Evolutionary conservation across 768 basidiomycete species (phyloP).

Genomic region (Leccinum olivaceopallidum): DNA sequence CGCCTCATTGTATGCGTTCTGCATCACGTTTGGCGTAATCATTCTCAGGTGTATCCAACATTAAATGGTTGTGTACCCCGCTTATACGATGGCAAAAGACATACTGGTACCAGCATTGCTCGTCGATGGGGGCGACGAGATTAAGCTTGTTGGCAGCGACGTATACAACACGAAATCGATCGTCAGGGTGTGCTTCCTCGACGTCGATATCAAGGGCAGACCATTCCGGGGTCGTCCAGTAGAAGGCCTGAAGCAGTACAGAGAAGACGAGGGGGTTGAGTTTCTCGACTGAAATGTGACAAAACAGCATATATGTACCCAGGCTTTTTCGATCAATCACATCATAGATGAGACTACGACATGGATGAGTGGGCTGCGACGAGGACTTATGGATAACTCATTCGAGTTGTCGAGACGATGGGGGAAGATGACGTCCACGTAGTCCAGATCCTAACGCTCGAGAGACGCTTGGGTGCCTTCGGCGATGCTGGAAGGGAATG

Average conservation of each 20-base stretch:
- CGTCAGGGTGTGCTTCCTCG: conserved; percentile 37
- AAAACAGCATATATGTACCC: conserved; percentile 26
- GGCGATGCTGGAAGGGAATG: conserved; percentile 38
- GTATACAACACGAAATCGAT: too few species aligned
- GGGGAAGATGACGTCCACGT: conserved; percentile 49
- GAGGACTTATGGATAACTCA: background rate
- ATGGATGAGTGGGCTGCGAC: conserved; percentile 23
- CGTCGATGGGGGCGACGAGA: too few species aligned
- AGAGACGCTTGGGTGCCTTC: conserved; percentile 54
- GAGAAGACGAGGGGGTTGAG: background rate
- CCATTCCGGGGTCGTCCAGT: conserved; percentile 59
- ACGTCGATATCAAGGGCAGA: conserved; percentile 50
- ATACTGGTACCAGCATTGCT: too few species aligned
- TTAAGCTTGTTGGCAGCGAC: too few species aligned
- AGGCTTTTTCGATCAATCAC: conserved; percentile 54
- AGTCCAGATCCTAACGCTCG: conserved; percentile 51
- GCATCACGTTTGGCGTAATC: too few species aligned
- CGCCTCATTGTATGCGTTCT: too few species aligned
- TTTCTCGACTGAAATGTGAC: background rate
- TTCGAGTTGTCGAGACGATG: conserved; percentile 43
- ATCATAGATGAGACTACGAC: conserved; percentile 27
- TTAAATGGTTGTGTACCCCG: too few species aligned
- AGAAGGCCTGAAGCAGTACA: conserved; percentile 32
- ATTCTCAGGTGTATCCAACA: too few species aligned
- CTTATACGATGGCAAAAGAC: too few species aligned